Base-by-base conservation (phyloP, 139 green algal species). In the Picochlorum sp. region DNA sequence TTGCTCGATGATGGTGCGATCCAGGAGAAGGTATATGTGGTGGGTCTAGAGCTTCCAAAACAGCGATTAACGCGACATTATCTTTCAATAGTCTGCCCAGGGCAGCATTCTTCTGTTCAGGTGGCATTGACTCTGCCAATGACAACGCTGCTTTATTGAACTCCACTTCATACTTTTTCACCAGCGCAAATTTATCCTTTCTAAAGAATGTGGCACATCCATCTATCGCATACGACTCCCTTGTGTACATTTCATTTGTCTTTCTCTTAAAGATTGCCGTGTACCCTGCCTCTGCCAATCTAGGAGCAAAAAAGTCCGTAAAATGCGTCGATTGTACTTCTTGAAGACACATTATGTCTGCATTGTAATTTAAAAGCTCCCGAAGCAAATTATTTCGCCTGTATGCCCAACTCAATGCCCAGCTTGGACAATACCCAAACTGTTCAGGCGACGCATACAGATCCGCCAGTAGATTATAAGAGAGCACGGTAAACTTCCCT, bases 161-260 rank as follows among this genome's bases (percentile, higher is more conserved):
- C 80, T 98, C 92, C 57, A 98, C 86, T 78, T 95, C 86, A 57
- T 97, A 98, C 83, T 98, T 98, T 79, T 97, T 98, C 12, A 98
- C 89, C 33, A 98, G 75, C 14, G 78, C 68, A 63, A 98, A 98
- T 44, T 78, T 74, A 57, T 92, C 80, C 5, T 57, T 68, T 43
- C 76, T 74, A 82, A 94, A 98, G 68, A 98, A 98, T 7, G 91
- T 98, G 18, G 91, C 92, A 54, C 92, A 98, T 29, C 92, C 92
- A 65, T 98, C 92, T 35, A 96, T 96, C 40, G 87, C 85, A 61
- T 92, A 95, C 9, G 57, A 28, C 31, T 77, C 73, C 37, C 71
- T 72, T 1, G 80, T 87, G 67, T 85, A 96, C 30, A 96, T 69
- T 75, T 97, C 89, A 6, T 77, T 81, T 5, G 91, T 97, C 73